Percentiles rank a stretch among this genome's conserved stretches.
phyloP scores from a whole-genome alignment of 768 basidiomycete genomes.

The Kwoniella shandongensis region DNA sequence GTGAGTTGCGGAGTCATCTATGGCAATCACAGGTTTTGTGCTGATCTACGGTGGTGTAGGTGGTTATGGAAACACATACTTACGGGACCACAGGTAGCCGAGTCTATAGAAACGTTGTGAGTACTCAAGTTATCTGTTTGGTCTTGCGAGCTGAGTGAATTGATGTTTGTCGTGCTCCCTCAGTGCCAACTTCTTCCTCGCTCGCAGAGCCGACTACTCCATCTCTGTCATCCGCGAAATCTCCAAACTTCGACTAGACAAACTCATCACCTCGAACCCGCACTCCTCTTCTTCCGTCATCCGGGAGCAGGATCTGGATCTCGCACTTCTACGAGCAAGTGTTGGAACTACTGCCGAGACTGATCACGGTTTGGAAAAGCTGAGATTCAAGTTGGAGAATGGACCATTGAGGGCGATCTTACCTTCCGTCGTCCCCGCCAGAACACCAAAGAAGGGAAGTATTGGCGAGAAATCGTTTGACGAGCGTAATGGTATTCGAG shows the following conservation, averaged over 20 bases:
- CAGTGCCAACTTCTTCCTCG: constrained; percentile 83
- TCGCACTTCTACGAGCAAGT: constrained; percentile 81
- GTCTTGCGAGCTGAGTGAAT: constrained; percentile 1
- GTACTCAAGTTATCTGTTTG: constrained; percentile 43
- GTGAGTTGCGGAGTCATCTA: constrained; percentile 40
- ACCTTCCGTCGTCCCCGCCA: constrained; percentile 63
- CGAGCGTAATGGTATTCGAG: constrained; percentile 19
- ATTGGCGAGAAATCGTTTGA: background rate
- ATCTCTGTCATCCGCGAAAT: constrained; percentile 81
- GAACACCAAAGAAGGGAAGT: background rate
- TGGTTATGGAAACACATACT: constrained; percentile 92
- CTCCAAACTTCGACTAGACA: constrained; percentile 75
- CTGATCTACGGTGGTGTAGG: constrained; percentile 21
- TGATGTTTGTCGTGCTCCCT: too few relatives aligned
- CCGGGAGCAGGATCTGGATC: constrained; percentile 83
- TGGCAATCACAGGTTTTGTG: background rate
- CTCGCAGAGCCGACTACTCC: constrained; percentile 84
- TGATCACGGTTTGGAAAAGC: constrained; percentile 69
- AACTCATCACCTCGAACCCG: constrained; percentile 68
- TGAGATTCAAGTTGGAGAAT: constrained; percentile 74
- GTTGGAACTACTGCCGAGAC: constrained; percentile 84
- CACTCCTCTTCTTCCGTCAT: constrained; percentile 64
- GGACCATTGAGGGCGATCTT: constrained; percentile 79
- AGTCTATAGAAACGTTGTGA: constrained; percentile 80
- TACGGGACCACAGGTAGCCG: constrained; percentile 76